These are phyloP conservation scores for Heliamphora exappendiculata DNA, from an alignment of 148 eudicot species.

Conservation along the genomic window DNA sequence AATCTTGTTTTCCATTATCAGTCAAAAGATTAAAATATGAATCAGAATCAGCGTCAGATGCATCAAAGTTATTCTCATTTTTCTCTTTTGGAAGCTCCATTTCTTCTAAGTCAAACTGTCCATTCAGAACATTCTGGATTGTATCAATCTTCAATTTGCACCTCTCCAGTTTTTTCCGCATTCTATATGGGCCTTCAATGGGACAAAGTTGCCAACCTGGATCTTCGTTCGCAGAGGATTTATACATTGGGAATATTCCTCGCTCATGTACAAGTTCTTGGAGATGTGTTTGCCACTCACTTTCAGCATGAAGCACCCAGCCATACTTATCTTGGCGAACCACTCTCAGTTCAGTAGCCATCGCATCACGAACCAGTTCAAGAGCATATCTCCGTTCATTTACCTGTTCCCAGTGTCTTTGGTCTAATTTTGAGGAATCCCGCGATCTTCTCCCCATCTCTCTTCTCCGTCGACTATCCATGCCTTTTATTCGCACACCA, in stretches of 20 bases:
- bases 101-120: conserved; percentile 54
- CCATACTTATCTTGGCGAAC: conserved; percentile 98
- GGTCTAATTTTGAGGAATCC: conserved; percentile 57
- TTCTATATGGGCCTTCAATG: conserved; percentile 97
- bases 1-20: conserved; percentile 40
- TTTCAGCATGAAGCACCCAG: conserved; percentile 98
- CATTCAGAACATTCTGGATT: conserved; percentile 67
- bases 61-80: conserved; percentile 45
- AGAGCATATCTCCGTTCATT: conserved; percentile 84
- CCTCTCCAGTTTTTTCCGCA: conserved; percentile 94
- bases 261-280: conserved; percentile 95
- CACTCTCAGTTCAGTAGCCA: conserved; percentile 92
- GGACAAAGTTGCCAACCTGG: conserved; percentile 97
- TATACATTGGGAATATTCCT: conserved; percentile 71
- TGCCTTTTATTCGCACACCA: conserved; percentile 81
- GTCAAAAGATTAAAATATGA: conserved; percentile 53
- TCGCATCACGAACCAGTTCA: conserved; percentile 78
- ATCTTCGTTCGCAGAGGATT: conserved; percentile 40
- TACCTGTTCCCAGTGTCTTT: conserved; percentile 80
- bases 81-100: conserved; percentile 50
- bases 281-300: conserved; percentile 96
- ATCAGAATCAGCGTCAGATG: conserved; percentile 64
- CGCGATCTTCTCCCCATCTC: conserved; percentile 74
- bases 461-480: conserved; percentile 84
- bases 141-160: conserved; percentile 72